phyloP scores from a whole-genome alignment of 176 grass and related monocot species.

The Aegilops speltoides region DNA sequence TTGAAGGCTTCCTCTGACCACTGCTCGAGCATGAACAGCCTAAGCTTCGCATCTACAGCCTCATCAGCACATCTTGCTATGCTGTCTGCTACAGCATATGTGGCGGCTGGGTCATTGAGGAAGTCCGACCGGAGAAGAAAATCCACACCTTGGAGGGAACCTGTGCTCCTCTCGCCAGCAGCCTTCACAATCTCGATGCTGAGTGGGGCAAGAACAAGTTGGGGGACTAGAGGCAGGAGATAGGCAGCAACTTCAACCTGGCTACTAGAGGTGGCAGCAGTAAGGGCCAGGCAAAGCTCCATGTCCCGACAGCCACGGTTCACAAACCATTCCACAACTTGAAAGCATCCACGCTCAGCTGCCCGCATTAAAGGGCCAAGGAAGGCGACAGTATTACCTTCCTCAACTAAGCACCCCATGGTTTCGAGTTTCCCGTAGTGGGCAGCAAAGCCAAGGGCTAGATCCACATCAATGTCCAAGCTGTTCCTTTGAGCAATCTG shows the following conservation, averaged over 20 bases:
- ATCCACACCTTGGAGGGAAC: conserved; percentile 73
- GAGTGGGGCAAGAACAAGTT: conserved; percentile 76
- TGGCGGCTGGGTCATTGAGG: conserved; percentile 65
- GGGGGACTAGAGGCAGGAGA: conserved; percentile 80
- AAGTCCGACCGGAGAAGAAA: conserved; percentile 87
- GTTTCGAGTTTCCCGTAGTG: conserved; percentile 85
- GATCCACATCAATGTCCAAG: conserved; percentile 95
- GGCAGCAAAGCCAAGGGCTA: conserved; percentile 87
- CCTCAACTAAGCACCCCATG: conserved; percentile 90
- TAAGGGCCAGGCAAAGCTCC: conserved; percentile 93
- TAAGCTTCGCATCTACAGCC: conserved; percentile 59
- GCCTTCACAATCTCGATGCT: conserved; percentile 91
- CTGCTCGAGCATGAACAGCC: conserved; percentile 69
- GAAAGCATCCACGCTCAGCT: conserved; percentile 74
- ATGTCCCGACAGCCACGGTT: conserved; percentile 83
- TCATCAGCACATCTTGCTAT: conserved; percentile 68
- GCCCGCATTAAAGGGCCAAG: conserved; percentile 90
- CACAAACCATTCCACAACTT: conserved; percentile 89
- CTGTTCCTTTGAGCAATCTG: conserved; percentile 96
- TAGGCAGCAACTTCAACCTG: conserved; percentile 64
- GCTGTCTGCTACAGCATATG: conserved; percentile 85
- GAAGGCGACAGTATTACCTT: conserved; percentile 72
- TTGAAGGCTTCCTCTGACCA: conserved; percentile 82
- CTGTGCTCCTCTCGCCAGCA: conserved; percentile 83
- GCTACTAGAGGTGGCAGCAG: conserved; percentile 74